Conservation (phyloP, 163 green algal genomes). For the Prototheca wickerhamii region DNA sequence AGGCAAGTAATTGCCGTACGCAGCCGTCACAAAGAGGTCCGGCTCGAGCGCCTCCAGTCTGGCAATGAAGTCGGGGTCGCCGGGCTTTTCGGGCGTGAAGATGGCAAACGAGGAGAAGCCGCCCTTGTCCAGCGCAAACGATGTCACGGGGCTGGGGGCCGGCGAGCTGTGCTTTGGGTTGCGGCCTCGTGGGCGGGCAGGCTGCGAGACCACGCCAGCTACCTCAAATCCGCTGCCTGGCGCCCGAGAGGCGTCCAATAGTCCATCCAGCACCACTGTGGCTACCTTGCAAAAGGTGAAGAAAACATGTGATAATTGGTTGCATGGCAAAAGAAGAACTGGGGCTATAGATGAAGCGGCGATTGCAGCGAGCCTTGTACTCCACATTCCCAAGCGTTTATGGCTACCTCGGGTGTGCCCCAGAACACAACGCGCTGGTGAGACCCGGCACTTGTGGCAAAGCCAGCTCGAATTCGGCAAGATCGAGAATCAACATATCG, state of each 20-base stretch:
- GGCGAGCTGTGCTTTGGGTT: conserved; percentile 55
- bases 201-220: conserved; percentile 81
- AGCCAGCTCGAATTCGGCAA: background rate
- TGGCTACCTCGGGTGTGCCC: conserved; percentile 70
- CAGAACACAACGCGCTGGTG: conserved; percentile 64
- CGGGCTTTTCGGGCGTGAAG: conserved; percentile 45
- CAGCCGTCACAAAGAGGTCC: conserved; percentile 91
- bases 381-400: background rate
- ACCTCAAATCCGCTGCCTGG: conserved; percentile 57
- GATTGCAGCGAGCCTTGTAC: too few species aligned
- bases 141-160: conserved; percentile 62
- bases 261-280: conserved; percentile 45
- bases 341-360: too few species aligned
- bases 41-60: conserved; percentile 53
- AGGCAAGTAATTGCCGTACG: conserved; percentile 93
- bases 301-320: background rate
- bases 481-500: background rate
- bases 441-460: too few species aligned
- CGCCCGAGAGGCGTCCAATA: conserved; percentile 41
- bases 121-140: conserved; percentile 36
- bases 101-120: conserved; percentile 40
- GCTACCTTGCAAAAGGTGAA: conserved; percentile 35
- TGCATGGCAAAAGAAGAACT: background rate
- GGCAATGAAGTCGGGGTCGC: conserved; percentile 64
- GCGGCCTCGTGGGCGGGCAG: conserved; percentile 58